Percentiles rank a stretch among this genome's conserved stretches.
These are phyloP conservation scores for Rhodocollybia butyracea DNA, from an alignment of 768 basidiomycete genomes.

Conservation along the genomic window DNA sequence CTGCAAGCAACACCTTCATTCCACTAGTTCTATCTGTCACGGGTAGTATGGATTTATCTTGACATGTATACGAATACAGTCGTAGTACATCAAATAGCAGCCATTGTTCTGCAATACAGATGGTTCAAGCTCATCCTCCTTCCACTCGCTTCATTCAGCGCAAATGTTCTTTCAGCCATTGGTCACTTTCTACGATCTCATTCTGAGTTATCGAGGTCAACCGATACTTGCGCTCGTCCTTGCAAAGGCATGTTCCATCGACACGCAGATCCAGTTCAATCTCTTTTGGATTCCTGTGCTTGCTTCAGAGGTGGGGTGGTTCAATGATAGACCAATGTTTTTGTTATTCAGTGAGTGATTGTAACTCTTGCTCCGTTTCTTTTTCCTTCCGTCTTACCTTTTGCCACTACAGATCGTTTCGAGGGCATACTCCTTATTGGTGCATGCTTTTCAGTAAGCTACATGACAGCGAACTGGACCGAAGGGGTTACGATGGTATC, in stretches of 20 bases:
- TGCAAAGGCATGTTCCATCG: slow-evolving; percentile 70
- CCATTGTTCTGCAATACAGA: too few relatives aligned
- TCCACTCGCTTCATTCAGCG: slow-evolving; percentile 69
- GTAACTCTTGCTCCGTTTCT: not conserved
- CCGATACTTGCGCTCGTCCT: slow-evolving; percentile 39
- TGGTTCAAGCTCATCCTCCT: slow-evolving; percentile 75
- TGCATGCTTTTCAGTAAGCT: slow-evolving; percentile 73
- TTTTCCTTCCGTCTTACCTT: not conserved
- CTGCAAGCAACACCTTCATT: too few relatives aligned
- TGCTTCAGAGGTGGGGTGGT: slow-evolving; percentile 67
- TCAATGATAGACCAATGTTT: slow-evolving; percentile 53
- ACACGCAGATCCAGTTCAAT: slow-evolving; percentile 72
- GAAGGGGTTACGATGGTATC: slow-evolving; percentile 66
- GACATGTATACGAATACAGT: too few relatives aligned
- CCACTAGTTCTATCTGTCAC: too few relatives aligned
- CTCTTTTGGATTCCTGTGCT: slow-evolving; percentile 78
- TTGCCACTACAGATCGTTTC: slow-evolving; percentile 49
- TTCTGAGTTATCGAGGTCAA: slow-evolving; percentile 27
- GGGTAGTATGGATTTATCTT: too few relatives aligned
- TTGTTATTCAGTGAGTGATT: slow-evolving; percentile 59
- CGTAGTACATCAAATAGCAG: too few relatives aligned
- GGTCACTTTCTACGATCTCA: slow-evolving; percentile 23
- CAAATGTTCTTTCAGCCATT: slow-evolving; percentile 60
- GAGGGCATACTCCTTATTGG: slow-evolving; percentile 64
- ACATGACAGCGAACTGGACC: slow-evolving; percentile 76